These are phyloP conservation scores for Eucalyptus curtisii DNA, from an alignment of 345 rosid species.

Conservation along the genomic window DNA sequence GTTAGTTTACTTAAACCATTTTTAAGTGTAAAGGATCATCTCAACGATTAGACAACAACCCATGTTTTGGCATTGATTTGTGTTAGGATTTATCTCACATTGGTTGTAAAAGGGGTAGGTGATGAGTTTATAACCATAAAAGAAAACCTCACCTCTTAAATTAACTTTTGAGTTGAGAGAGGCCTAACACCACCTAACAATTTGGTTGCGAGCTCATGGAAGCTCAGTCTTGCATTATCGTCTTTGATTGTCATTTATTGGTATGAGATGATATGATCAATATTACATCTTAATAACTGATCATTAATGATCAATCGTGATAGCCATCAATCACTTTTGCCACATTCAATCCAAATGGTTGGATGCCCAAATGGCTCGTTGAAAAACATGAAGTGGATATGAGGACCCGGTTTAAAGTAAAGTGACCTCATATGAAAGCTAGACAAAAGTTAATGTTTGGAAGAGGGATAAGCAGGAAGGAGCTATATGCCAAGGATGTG, in stretches of 20 bases:
- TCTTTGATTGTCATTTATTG: background rate
- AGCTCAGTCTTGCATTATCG: fast-evolving
- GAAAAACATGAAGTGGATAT: background rate
- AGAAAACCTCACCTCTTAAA: no score
- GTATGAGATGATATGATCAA: background rate
- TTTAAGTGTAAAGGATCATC: background rate
- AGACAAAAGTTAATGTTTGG: background rate
- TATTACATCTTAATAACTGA: background rate
- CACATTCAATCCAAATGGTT: background rate
- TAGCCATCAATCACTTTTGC: background rate
- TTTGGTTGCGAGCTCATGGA: fast-evolving
- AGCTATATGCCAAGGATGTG: background rate
- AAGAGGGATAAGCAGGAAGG: background rate
- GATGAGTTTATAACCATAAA: fast-evolving
- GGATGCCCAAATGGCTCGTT: fast-evolving
- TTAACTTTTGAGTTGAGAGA: no score
- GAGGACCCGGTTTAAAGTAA: fast-evolving
- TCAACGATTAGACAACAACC: background rate
- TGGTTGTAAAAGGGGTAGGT: fast-evolving
- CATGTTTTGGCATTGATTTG: background rate
- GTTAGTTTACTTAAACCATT: background rate
- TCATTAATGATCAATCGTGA: background rate
- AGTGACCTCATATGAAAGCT: background rate
- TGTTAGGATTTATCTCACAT: no score
- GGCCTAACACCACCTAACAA: no score